A percentile compares a stretch with the other conserved stretches of the same genome.
phyloP scores from a whole-genome alignment of 345 rosid species.

The Mercurialis annua region DNA sequence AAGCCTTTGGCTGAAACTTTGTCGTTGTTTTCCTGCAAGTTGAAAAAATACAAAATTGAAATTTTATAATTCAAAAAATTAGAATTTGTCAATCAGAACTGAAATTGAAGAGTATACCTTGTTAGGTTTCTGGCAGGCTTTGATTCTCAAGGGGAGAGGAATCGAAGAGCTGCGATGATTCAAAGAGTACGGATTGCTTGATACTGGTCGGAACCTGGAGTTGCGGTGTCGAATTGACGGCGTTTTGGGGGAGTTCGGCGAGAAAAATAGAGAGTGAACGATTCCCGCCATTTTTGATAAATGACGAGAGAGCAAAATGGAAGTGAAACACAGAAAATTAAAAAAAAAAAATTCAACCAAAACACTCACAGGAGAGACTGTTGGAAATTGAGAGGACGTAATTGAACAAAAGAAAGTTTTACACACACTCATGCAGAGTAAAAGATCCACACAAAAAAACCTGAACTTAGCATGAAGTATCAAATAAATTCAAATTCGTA shows the following conservation, averaged over 20 bases:
- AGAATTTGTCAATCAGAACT: neutral
- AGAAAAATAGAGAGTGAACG: slow-evolving; percentile 32
- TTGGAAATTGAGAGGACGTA: too few relatives aligned
- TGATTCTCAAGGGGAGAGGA: slow-evolving; percentile 26
- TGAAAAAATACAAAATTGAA: neutral
- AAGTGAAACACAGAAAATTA: neutral
- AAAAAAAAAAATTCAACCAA: too few relatives aligned
- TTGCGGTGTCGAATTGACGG: slow-evolving; percentile 12
- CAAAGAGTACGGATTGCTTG: slow-evolving; percentile 15
- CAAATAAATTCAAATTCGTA: too few relatives aligned
- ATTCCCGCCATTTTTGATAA: slow-evolving; percentile 53
- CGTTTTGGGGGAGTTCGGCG: slow-evolving; percentile 10
- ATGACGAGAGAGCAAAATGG: neutral
- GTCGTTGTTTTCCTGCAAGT: slow-evolving; percentile 13
- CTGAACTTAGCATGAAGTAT: too few relatives aligned
- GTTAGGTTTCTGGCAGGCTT: slow-evolving; percentile 41
- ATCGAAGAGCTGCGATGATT: slow-evolving; percentile 20
- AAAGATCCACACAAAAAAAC: too few relatives aligned
- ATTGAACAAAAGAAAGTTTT: too few relatives aligned
- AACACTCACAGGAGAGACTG: too few relatives aligned
- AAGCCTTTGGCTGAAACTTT: slow-evolving; percentile 20
- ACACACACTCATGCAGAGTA: too few relatives aligned
- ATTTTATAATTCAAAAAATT: neutral
- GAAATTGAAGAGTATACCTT: slow-evolving; percentile 31
- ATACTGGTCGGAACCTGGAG: slow-evolving; percentile 16